Conservation (phyloP, 139 green algal genomes). For the Micractinium sp. region DNA sequence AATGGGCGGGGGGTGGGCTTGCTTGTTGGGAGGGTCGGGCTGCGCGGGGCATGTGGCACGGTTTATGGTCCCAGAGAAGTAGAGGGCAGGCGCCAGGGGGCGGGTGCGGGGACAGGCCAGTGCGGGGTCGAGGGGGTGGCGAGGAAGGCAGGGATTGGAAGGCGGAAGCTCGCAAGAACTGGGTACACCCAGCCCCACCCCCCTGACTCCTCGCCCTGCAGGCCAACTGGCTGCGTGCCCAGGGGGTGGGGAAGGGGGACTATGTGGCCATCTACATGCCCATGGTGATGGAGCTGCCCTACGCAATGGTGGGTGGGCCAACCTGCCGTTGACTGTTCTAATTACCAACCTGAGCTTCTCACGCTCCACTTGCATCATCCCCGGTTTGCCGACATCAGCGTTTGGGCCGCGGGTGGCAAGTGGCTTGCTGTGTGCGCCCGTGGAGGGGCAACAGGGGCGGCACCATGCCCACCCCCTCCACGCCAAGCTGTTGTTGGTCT, state of each 20-base stretch:
- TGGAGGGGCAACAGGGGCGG: too few species aligned
- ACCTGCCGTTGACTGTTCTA: not conserved
- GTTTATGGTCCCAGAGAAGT: too few species aligned
- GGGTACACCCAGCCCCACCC: too few species aligned
- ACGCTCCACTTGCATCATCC: too few species aligned
- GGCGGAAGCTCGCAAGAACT: slow-evolving; percentile 37
- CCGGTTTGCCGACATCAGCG: not conserved
- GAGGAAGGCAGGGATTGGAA: not conserved
- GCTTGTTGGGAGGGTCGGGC: not conserved
- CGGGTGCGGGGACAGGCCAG: too few species aligned
- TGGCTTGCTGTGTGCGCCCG: too few species aligned
- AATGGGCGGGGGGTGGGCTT: too few species aligned
- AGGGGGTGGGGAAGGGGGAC: slow-evolving; percentile 87
- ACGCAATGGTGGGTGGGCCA: slow-evolving; percentile 72
- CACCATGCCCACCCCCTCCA: too few species aligned
- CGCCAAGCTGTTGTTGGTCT: too few species aligned
- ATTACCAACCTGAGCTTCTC: slow-evolving; percentile 3
- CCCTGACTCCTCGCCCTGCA: not conserved
- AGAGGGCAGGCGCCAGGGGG: too few species aligned
- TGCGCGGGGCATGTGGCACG: too few species aligned
- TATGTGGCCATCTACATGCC: slow-evolving; percentile 96
- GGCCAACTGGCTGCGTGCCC: slow-evolving; percentile 87
- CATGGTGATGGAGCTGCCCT: slow-evolving; percentile 93
- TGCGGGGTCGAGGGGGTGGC: too few species aligned
- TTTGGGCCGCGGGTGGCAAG: not conserved